A percentile compares a stretch with the other conserved stretches of the same genome.
These are phyloP conservation scores for Xylariales sp. DNA, from an alignment of 2,329 filamentous ascomycete genomes.

Conservation along the genomic window DNA sequence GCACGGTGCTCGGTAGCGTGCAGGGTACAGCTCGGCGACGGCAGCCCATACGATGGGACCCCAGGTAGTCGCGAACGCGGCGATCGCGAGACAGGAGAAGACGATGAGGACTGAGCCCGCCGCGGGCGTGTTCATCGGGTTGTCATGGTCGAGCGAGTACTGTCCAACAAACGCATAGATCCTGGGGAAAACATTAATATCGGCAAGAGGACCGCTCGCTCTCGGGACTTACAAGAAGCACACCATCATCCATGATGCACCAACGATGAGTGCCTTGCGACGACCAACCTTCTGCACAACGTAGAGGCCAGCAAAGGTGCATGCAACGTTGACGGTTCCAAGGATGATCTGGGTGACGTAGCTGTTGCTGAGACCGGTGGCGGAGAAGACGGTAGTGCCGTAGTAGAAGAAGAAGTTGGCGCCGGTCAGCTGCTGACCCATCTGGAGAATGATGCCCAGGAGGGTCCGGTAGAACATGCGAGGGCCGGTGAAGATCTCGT, in stretches of 20 bases:
- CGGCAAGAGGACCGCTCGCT: too few species aligned
- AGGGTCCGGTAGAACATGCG: conserved; percentile 61
- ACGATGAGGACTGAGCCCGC: conserved; percentile 59
- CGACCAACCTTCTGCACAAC: conserved; percentile 63
- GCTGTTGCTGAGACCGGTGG: conserved; percentile 60
- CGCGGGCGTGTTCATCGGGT: conserved; percentile 40
- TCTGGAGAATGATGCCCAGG: conserved; percentile 58
- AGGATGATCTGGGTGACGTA: conserved; percentile 67
- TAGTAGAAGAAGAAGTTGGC: conserved; percentile 68
- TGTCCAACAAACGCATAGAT: conserved; percentile 46
- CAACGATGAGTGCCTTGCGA: conserved; percentile 57
- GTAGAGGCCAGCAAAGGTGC: conserved; percentile 61
- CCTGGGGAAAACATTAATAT: too few species aligned
- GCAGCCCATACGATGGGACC: conserved; percentile 65
- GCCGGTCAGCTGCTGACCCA: conserved; percentile 64
- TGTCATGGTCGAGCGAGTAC: conserved; percentile 34
- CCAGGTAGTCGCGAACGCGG: conserved; percentile 64
- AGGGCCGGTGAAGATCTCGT: conserved; percentile 64
- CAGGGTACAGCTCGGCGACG: conserved; percentile 60
- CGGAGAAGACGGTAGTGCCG: conserved; percentile 59
- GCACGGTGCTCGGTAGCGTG: conserved; percentile 48
- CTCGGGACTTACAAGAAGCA: conserved; percentile 43
- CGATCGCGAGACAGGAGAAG: conserved; percentile 66
- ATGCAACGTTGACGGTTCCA: conserved; percentile 61
- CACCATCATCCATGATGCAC: conserved; percentile 56